Conservation (phyloP, 805 yeast genomes). For the Ogataea zsoltii region DNA sequence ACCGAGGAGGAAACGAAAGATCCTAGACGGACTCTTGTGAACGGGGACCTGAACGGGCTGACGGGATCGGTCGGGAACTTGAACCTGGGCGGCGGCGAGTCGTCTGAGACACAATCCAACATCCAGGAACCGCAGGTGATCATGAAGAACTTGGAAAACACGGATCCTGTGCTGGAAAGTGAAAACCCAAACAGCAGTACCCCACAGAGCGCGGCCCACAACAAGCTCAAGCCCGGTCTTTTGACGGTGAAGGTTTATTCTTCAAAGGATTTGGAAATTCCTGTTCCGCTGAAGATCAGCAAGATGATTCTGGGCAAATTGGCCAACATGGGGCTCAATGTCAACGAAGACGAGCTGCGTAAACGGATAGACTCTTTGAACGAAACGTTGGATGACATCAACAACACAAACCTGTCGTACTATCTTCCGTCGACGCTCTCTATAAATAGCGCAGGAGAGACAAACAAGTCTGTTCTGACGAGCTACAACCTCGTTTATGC, state of each 20-base stretch:
- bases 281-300: conserved; percentile 67
- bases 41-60: conserved; percentile 16
- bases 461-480: conserved; percentile 56
- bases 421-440: conserved; percentile 46
- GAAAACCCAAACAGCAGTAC: conserved; percentile 18
- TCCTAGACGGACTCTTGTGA: conserved; percentile 25
- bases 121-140: conserved; percentile 24
- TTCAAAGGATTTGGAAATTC: conserved; percentile 66
- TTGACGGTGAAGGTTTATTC: conserved; percentile 76
- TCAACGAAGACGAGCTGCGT: conserved; percentile 33
- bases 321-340: conserved; percentile 53
- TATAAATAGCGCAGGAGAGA: conserved; percentile 41
- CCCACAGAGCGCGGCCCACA: conserved; percentile 1
- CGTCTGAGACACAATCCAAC: no score
- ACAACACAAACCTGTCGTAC: conserved; percentile 30
- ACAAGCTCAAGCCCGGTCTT: conserved; percentile 57
- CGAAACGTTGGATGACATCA: conserved; percentile 30
- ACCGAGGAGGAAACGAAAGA: conserved; percentile 21
- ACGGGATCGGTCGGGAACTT: conserved; percentile 16
- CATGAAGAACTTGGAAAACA: conserved; percentile 30
- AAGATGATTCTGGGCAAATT: conserved; percentile 64
- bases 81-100: conserved; percentile 8
- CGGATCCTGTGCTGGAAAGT: conserved; percentile 35
- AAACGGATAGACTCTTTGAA: conserved; percentile 36
- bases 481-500: conserved; percentile 62